phyloP scores from a whole-genome alignment of 148 eudicot genomes.

The Rhododendron vialii region DNA sequence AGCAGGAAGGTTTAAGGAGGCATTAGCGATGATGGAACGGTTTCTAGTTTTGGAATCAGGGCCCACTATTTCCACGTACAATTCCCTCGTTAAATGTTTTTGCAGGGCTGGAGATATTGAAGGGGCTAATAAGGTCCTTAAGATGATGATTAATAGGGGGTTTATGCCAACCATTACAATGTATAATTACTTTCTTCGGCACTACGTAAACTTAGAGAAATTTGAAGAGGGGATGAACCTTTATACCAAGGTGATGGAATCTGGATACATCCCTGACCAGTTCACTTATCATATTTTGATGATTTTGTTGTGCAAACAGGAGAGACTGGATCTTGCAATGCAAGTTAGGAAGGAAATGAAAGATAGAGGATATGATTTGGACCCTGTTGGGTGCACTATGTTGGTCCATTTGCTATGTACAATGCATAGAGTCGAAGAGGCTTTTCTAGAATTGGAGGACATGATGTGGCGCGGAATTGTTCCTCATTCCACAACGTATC shows the following conservation, averaged over 20 bases:
- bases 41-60: constrained; percentile 57
- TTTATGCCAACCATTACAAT: constrained; percentile 54
- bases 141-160: constrained; percentile 66
- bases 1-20: constrained; percentile 67
- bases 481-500: constrained; percentile 46
- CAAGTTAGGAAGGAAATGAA: constrained; percentile 64
- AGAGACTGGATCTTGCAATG: constrained; percentile 41
- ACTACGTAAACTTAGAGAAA: constrained; percentile 40
- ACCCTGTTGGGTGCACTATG: constrained; percentile 43
- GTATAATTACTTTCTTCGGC: constrained; percentile 59
- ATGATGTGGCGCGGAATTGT: constrained; percentile 52
- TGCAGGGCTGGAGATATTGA: constrained; percentile 72
- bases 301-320: constrained; percentile 61
- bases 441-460: constrained; percentile 53
- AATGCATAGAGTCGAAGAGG: constrained; percentile 46
- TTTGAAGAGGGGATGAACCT: constrained; percentile 56
- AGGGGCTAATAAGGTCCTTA: constrained; percentile 63
- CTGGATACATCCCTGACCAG: constrained; percentile 52
- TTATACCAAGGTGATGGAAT: constrained; percentile 51
- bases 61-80: constrained; percentile 60
- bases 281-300: constrained; percentile 56
- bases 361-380: constrained; percentile 46
- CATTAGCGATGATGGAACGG: constrained; percentile 64
- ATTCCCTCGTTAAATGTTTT: constrained; percentile 70
- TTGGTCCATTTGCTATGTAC: constrained; percentile 51